Evolutionary conservation across 2,329 filamentous ascomycete genomes (phyloP), one percentile per base, ranked within the genome.

Genomic region (Sporothrix brunneoviolacea): DNA sequence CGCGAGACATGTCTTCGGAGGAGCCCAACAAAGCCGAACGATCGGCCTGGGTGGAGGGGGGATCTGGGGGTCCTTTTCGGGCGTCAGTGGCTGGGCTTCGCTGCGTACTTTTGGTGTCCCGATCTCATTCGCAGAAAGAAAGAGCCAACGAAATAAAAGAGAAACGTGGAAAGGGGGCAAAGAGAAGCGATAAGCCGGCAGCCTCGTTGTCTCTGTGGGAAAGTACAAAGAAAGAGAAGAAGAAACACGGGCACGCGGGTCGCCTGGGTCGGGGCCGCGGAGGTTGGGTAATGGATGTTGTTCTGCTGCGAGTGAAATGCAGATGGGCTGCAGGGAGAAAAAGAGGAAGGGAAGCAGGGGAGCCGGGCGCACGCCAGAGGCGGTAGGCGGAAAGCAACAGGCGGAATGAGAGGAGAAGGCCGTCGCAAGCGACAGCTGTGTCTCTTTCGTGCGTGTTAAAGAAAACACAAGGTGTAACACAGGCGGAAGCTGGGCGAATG

Each of bases 1-100:
- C 59, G 54, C 61, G 59, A 56, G 63, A 62, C 65, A 66, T 67
- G 48, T 46, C 55, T 53, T 40, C 39, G 19, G 41, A 22, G 16
- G 32, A 43, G 51, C 40, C 48, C 40, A 54, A 53, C 42, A 39
- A 51, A 47, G 32, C 43, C 44, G 44, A 45, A 53, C 28, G 30
- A 39, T 18, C 16, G 37, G 41, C 39, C 43, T 44, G 22, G 28
- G 40, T 33, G 33, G 33, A 41, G 12, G 24, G 28, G 24, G 41
- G 15, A 16, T 30, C 44, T 30, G 24, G n/a, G 36, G 44, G 35
- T 43, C 36, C 30, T 42, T 47, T 41, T 45, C 39, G 38, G 43
- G 27, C 33, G 51, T 53, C 39, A 52, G 50, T 35, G 38, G 39
- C 37, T 33, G 38, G 21, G 30, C 30, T 35, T 40, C 27, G 37